Evolutionary conservation across 805 yeast species (phyloP).

Genomic region (Torulaspora delbrueckii): DNA sequence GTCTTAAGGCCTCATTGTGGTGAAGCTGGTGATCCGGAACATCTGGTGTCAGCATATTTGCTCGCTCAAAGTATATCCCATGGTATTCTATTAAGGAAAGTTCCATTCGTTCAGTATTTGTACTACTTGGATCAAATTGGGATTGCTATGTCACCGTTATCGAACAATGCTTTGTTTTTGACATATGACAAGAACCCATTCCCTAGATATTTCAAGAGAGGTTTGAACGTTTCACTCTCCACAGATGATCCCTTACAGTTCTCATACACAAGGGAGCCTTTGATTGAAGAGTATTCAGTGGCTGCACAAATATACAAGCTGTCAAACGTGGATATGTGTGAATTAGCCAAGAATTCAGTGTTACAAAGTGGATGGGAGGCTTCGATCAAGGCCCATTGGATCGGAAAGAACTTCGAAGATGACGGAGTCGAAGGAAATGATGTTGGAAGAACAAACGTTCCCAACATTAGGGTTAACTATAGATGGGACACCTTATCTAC

Average conservation of each 20-base stretch:
- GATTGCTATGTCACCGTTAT: slow-evolving; percentile 96
- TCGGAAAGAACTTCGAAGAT: slow-evolving; percentile 58
- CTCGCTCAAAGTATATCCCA: slow-evolving; percentile 92
- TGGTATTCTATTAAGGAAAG: slow-evolving; percentile 87
- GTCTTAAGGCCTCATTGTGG: slow-evolving; percentile 98
- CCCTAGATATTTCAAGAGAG: slow-evolving; percentile 83
- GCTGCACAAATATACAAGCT: slow-evolving; percentile 97
- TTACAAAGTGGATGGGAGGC: slow-evolving; percentile 92
- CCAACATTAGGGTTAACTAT: slow-evolving; percentile 78
- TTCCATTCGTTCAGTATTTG: slow-evolving; percentile 91
- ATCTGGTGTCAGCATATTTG: slow-evolving; percentile 81
- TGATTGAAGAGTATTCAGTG: slow-evolving; percentile 95
- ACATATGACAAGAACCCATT: slow-evolving; percentile 97
- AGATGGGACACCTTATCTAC: slow-evolving; percentile 74
- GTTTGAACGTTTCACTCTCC: slow-evolving; percentile 88
- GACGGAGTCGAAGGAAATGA: slow-evolving; percentile 78
- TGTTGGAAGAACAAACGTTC: slow-evolving; percentile 92
- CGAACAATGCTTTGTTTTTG: slow-evolving; percentile 91
- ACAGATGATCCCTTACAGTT: slow-evolving; percentile 98
- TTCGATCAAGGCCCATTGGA: slow-evolving; percentile 84
- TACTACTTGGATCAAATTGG: slow-evolving; percentile 94
- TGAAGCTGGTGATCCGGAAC: slow-evolving; percentile 99
- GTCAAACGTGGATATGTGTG: slow-evolving; percentile 95
- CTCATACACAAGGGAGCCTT: slow-evolving; percentile 93
- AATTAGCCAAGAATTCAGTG: slow-evolving; percentile 89